Conservation (phyloP, 192 early-diverging fungal species). For the Podila epicladia region DNA sequence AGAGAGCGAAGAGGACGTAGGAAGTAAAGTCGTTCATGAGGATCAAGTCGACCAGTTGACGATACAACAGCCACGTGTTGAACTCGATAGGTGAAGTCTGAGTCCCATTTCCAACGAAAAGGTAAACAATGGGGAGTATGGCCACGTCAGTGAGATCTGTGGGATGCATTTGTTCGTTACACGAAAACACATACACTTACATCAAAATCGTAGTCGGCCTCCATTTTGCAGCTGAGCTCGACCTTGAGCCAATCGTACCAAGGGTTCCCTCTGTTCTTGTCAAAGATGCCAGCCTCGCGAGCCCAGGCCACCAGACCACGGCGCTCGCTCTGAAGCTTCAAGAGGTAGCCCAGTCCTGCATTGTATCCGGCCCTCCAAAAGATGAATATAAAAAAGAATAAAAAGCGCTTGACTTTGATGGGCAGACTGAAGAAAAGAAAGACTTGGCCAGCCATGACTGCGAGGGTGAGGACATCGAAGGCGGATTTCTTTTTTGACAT, state of each 20-base stretch:
- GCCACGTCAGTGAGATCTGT: not conserved
- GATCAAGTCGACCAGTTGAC: constrained; percentile 91
- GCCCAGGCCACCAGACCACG: constrained; percentile 76
- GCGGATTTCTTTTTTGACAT: constrained; percentile 69
- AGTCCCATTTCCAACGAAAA: not conserved
- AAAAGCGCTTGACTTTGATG: constrained; percentile 54
- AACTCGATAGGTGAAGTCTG: constrained; percentile 89
- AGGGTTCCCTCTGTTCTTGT: constrained; percentile 60
- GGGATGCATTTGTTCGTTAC: too few relatives aligned
- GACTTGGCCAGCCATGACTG: constrained; percentile 70
- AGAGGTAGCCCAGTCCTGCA: constrained; percentile 80
- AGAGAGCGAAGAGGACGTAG: constrained; percentile 83
- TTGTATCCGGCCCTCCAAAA: constrained; percentile 92
- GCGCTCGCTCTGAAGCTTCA: constrained; percentile 82
- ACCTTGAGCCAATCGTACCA: constrained; percentile 68
- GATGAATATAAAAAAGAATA: constrained; percentile 80
- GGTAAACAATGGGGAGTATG: not conserved
- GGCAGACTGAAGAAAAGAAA: constrained; percentile 71
- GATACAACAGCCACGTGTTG: constrained; percentile 96
- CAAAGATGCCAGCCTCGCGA: constrained; percentile 74
- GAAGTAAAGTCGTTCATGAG: constrained; percentile 92
- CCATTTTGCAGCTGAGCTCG: constrained; percentile 83
- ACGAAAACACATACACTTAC: constrained; percentile 45
- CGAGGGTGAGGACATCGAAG: constrained; percentile 78
- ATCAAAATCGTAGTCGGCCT: constrained; percentile 78